phyloP scores from a whole-genome alignment of 306 rosid species.

The Urtica urens region DNA sequence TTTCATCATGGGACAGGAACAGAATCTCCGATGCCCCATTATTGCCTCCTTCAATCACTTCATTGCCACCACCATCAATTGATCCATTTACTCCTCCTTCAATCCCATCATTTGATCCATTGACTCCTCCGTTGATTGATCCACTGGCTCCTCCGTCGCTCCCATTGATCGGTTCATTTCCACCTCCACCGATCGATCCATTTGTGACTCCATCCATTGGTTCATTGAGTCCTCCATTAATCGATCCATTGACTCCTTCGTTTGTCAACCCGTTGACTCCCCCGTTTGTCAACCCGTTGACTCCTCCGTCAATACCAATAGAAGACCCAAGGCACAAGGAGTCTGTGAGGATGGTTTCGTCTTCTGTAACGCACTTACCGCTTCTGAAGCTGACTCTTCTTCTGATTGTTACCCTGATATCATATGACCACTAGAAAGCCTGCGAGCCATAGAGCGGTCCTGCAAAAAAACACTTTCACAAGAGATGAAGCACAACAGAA shows the following conservation, averaged over 20 bases:
- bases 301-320: conserved; percentile 16
- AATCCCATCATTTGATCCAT: too few relatives aligned
- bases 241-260: too few relatives aligned
- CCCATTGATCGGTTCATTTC: too few relatives aligned
- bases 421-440: conserved; percentile 3
- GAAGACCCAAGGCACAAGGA: conserved; percentile 17
- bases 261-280: too few relatives aligned
- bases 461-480: conserved; percentile 6
- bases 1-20: conserved; percentile 22
- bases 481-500: not conserved
- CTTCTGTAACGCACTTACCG: conserved; percentile 38
- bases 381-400: conserved; percentile 18
- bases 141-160: too few relatives aligned
- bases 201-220: too few relatives aligned
- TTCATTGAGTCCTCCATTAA: too few relatives aligned
- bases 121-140: too few relatives aligned
- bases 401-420: conserved; percentile 13
- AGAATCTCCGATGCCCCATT: conserved; percentile 15
- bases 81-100: too few relatives aligned
- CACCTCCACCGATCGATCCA: too few relatives aligned
- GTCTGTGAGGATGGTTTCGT: conserved; percentile 26
- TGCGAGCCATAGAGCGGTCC: conserved; percentile 10
- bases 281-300: too few relatives aligned
- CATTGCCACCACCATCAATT: too few relatives aligned
- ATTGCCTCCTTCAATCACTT: conserved; percentile 20